Evolutionary conservation across 2,329 filamentous ascomycete genomes (phyloP).

Genomic region (Trichoderma lentiforme): DNA sequence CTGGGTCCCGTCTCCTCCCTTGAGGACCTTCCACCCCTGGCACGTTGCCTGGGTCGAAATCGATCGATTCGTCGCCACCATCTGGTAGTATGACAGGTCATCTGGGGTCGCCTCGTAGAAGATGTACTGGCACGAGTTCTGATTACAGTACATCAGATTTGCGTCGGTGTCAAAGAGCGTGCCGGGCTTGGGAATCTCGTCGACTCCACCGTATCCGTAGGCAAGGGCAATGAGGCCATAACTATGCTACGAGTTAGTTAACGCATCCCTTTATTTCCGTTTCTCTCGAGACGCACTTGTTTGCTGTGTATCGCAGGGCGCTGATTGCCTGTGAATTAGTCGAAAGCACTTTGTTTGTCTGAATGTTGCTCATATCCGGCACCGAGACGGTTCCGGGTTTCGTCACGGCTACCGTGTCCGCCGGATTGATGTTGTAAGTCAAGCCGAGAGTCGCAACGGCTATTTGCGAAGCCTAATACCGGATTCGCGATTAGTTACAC

Average conservation of each 20-base stretch:
- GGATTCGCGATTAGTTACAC: neutral
- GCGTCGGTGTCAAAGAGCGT: slow-evolving; percentile 31
- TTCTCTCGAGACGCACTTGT: slow-evolving; percentile 29
- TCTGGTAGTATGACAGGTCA: slow-evolving; percentile 20
- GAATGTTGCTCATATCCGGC: slow-evolving; percentile 36
- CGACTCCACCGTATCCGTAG: slow-evolving; percentile 23
- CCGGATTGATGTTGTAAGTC: slow-evolving; percentile 40
- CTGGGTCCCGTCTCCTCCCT: slow-evolving; percentile 31
- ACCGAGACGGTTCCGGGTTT: slow-evolving; percentile 35
- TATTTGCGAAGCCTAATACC: slow-evolving; percentile 38
- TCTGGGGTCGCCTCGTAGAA: slow-evolving; percentile 35
- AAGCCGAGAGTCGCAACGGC: slow-evolving; percentile 42
- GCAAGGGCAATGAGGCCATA: slow-evolving; percentile 39
- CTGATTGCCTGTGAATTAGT: slow-evolving; percentile 22
- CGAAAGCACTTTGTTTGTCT: slow-evolving; percentile 30
- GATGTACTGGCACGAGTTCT: slow-evolving; percentile 31
- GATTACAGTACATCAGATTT: slow-evolving; percentile 33
- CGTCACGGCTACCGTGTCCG: slow-evolving; percentile 33
- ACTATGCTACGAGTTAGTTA: slow-evolving; percentile 23
- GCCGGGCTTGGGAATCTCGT: slow-evolving; percentile 29
- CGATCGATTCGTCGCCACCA: slow-evolving; percentile 33
- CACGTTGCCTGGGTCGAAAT: slow-evolving; percentile 32
- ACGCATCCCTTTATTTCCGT: neutral
- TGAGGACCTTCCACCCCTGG: slow-evolving; percentile 29
- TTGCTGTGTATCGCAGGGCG: slow-evolving; percentile 43